Evolutionary conservation across 352 stramenopile genomes (phyloP).

Genomic region (Phytophthora sojae): DNA sequence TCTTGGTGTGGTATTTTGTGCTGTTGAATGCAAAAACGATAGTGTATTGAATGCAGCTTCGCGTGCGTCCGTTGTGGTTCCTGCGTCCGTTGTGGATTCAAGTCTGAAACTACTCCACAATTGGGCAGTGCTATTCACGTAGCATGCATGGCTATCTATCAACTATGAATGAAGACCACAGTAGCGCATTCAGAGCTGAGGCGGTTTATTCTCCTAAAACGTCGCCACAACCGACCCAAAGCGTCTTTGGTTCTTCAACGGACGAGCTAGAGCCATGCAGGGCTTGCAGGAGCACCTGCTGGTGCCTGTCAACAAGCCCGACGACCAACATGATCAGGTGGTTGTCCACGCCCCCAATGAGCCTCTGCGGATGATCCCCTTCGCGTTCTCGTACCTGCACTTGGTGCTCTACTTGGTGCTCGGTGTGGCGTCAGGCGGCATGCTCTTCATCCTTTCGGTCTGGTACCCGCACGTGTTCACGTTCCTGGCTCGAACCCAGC

Average conservation of each 20-base stretch:
- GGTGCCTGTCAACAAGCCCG: slow-evolving; percentile 26
- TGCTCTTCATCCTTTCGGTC: slow-evolving; percentile 51
- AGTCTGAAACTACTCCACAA: no score
- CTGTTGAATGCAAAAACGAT: no score
- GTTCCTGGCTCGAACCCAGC: slow-evolving; percentile 46
- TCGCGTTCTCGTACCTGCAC: slow-evolving; percentile 50
- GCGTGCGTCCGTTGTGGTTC: no score
- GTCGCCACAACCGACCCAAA: not conserved
- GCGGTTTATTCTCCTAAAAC: not conserved
- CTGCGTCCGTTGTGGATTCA: no score
- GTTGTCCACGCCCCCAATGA: slow-evolving; percentile 56
- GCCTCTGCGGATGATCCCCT: slow-evolving; percentile 50
- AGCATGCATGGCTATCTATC: not conserved
- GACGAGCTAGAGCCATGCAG: slow-evolving; percentile 7
- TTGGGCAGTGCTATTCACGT: not conserved
- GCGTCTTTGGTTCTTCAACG: not conserved
- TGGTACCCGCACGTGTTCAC: slow-evolving; percentile 82
- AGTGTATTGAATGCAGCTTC: no score
- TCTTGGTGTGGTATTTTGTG: not conserved
- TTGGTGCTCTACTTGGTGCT: slow-evolving; percentile 47
- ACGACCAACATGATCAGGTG: slow-evolving; percentile 34
- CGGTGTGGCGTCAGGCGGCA: slow-evolving; percentile 32
- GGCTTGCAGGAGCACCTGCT: slow-evolving; percentile 26
- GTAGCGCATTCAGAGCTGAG: not conserved
- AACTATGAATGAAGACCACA: no score